Base-by-base conservation (phyloP, 2,329 filamentous ascomycete species). In the Cordyceps fumosorosea region DNA sequence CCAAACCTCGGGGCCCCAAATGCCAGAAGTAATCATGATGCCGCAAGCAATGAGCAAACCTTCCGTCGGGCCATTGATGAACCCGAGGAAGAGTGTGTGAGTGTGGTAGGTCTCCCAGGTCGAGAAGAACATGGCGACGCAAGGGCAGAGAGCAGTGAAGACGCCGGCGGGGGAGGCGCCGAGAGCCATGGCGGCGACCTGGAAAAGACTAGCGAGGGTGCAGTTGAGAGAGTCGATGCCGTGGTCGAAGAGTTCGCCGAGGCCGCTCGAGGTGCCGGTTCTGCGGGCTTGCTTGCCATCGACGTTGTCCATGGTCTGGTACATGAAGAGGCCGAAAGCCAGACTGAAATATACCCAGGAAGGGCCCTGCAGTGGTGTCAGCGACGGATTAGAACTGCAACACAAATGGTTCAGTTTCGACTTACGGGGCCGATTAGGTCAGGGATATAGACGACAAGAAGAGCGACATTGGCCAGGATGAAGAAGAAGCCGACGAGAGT, bases 31-130 rank as follows among this genome's bases (percentile, higher is more conserved):
- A 62, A 90, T 81, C 91, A 98, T 98, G 71, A 97, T 84, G 57
- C 79, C 76, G 71, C 91, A 93, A 29, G 93, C 95, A 66, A 99
- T 88, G 58, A 98, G 87, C 40, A 99, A 80, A 22, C 95, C 95
- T 79, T 99, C 95, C 40, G 95, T 99, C 2, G 95, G 95, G 0
- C 95, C 95, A 74, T 99, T 99, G 84, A 99, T 89, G 73, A 93
- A 91, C 61, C 95, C 95, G 14, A 99, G 86, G 75, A 96, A 99
- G 6, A 99, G 80, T 0, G 95, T 98, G 75, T 99, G 95, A 5
- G 95, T 97, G 77, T 99, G 95, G 75, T 97, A 99, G 1, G 95
- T 99, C 78, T 99, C 95, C 95, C 95, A 99, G 2, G 95, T 99
- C 3, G 93, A 97, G 78, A 99, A 97, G 81, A 96, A 99, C 95